Conservation (phyloP, 495 filamentous ascomycete species). For the Penicillium dipodomyicola region DNA sequence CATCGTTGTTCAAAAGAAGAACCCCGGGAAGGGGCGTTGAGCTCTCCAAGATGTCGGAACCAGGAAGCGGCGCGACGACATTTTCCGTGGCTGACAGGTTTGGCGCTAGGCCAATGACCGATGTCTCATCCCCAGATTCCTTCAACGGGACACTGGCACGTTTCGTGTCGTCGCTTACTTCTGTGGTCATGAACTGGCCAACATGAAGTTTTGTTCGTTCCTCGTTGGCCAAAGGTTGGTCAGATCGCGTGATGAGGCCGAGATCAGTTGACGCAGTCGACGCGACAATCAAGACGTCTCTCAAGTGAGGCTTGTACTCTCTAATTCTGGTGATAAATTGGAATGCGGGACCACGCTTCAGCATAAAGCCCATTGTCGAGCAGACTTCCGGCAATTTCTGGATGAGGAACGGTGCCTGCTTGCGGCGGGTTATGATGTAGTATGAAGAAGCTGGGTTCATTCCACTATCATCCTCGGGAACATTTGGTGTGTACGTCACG, state of each 20-base stretch:
- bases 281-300: constrained; percentile 75
- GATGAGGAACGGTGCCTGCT: constrained; percentile 57
- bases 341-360: constrained; percentile 63
- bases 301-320: constrained; percentile 73
- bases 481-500: constrained; percentile 65
- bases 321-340: constrained; percentile 72
- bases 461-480: constrained; percentile 52
- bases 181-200: constrained; percentile 69
- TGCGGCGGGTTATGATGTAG: constrained; percentile 69
- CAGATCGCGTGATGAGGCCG: constrained; percentile 69
- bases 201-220: constrained; percentile 57
- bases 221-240: constrained; percentile 60
- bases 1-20: constrained; percentile 86
- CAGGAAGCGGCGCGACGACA: constrained; percentile 72
- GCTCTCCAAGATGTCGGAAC: constrained; percentile 67
- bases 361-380: constrained; percentile 57
- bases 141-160: constrained; percentile 76
- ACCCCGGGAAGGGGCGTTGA: constrained; percentile 85
- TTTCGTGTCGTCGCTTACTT: constrained; percentile 70
- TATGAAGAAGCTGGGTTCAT: constrained; percentile 59
- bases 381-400: constrained; percentile 72
- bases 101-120: constrained; percentile 72
- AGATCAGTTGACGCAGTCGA: constrained; percentile 78
- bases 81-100: constrained; percentile 81
- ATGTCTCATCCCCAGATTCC: constrained; percentile 67